Evolutionary conservation across 139 green algal genomes (phyloP).

Genomic region (Chlamydomonas eustigma): DNA sequence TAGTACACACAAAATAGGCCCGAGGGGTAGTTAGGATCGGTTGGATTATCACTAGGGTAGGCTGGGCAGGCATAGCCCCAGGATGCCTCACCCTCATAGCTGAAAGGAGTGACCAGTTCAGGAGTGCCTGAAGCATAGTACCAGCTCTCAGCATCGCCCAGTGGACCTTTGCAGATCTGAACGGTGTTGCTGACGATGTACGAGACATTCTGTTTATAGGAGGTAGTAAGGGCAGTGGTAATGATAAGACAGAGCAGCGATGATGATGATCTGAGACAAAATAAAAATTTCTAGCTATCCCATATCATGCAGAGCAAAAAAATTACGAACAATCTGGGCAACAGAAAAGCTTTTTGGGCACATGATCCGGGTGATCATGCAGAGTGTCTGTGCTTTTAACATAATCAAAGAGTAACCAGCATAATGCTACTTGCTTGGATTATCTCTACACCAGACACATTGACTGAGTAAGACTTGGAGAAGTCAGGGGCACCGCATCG

Average conservation of each 20-base stretch:
- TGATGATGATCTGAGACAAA: no score
- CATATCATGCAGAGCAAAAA: no score
- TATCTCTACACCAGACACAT: no score
- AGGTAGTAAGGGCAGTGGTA: no score
- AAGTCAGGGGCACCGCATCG: slow-evolving; percentile 30
- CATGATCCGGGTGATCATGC: no score
- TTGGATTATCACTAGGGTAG: neutral
- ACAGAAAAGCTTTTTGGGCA: no score
- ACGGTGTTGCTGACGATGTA: slow-evolving; percentile 22
- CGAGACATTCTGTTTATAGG: slow-evolving; percentile 16
- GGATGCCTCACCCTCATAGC: neutral
- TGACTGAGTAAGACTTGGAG: no score
- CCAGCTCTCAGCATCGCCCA: slow-evolving; percentile 22
- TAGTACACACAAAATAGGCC: slow-evolving; percentile 37
- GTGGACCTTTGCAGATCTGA: slow-evolving; percentile 31
- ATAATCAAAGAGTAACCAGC: no score
- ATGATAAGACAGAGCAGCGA: no score
- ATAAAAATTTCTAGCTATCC: no score
- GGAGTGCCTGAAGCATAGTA: neutral
- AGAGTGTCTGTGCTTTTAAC: no score
- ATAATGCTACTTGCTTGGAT: no score
- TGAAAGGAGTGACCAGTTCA: neutral
- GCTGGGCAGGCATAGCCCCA: slow-evolving; percentile 12
- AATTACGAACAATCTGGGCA: neutral
- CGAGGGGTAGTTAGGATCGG: slow-evolving; percentile 1